Evolutionary conservation across 192 early-diverging fungal genomes (phyloP).

Genomic region (Coemansia furcata): DNA sequence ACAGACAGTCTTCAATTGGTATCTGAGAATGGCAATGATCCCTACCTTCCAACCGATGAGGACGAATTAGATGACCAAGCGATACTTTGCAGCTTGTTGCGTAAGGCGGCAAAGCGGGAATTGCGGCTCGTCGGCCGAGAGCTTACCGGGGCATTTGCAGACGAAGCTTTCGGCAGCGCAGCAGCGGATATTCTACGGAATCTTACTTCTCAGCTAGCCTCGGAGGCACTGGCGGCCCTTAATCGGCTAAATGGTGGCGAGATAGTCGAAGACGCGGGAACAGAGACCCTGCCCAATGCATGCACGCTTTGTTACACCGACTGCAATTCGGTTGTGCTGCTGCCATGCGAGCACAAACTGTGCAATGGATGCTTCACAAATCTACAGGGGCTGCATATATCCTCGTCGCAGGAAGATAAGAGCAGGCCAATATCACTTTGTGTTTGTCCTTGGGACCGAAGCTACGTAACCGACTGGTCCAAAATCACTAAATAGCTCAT

Average conservation of each 20-base stretch:
- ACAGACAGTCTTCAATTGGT: background rate
- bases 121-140: background rate
- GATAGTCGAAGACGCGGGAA: slow-evolving; percentile 12
- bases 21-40: background rate
- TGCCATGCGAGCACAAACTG: slow-evolving; percentile 32
- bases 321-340: slow-evolving; percentile 24
- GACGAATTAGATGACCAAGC: background rate
- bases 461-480: slow-evolving; percentile 1
- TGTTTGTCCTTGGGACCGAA: slow-evolving; percentile 45
- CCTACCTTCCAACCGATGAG: background rate
- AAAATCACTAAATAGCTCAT: background rate
- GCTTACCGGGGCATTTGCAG: background rate
- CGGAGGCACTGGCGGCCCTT: slow-evolving; percentile 2
- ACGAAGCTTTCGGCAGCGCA: background rate
- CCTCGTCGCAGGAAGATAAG: slow-evolving; percentile 18
- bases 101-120: background rate
- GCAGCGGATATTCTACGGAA: background rate
- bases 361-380: slow-evolving; percentile 32
- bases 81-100: background rate
- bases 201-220: slow-evolving; percentile 1
- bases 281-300: slow-evolving; percentile 21
- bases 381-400: slow-evolving; percentile 15
- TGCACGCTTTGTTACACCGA: slow-evolving; percentile 48
- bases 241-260: background rate
- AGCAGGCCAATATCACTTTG: background rate